These are phyloP conservation scores for Cercospora sp. DNA, from an alignment of 2,329 filamentous ascomycete genomes.

Conservation along the genomic window DNA sequence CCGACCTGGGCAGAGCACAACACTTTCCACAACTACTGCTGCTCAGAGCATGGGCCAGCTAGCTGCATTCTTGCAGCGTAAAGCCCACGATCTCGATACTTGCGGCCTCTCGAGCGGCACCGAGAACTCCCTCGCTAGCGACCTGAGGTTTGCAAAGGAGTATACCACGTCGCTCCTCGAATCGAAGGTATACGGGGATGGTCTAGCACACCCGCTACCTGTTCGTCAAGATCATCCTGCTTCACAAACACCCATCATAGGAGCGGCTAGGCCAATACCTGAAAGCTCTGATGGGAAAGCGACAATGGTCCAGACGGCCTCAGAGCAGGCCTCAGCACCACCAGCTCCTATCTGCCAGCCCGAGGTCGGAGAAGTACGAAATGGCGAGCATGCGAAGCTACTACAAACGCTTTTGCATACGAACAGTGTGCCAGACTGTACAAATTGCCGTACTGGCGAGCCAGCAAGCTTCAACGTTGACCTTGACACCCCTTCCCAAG, in stretches of 20 bases:
- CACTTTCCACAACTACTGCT: slow-evolving; percentile 8
- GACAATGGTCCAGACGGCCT: background rate
- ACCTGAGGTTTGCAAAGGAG: background rate
- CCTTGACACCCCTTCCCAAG: background rate
- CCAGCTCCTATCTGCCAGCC: background rate
- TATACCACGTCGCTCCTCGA: slow-evolving; percentile 9
- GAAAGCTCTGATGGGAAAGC: background rate
- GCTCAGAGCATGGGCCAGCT: slow-evolving; percentile 19
- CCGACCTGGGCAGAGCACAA: slow-evolving; percentile 15
- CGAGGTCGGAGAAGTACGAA: slow-evolving; percentile 1
- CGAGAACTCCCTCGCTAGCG: slow-evolving; percentile 4
- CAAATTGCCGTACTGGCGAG: background rate
- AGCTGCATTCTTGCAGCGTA: slow-evolving; percentile 13
- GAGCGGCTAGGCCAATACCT: background rate
- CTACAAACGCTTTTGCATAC: background rate
- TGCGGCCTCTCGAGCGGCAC: background rate
- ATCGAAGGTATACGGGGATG: background rate
- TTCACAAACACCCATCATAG: background rate
- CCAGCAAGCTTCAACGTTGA: background rate
- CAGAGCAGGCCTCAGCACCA: background rate
- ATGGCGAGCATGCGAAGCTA: background rate
- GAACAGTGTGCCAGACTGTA: background rate
- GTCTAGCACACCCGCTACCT: background rate
- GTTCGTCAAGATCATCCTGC: background rate
- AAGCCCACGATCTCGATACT: background rate